Evolutionary conservation across 192 early-diverging fungal species (phyloP).

Genomic region (Chytriomyces sp.): DNA sequence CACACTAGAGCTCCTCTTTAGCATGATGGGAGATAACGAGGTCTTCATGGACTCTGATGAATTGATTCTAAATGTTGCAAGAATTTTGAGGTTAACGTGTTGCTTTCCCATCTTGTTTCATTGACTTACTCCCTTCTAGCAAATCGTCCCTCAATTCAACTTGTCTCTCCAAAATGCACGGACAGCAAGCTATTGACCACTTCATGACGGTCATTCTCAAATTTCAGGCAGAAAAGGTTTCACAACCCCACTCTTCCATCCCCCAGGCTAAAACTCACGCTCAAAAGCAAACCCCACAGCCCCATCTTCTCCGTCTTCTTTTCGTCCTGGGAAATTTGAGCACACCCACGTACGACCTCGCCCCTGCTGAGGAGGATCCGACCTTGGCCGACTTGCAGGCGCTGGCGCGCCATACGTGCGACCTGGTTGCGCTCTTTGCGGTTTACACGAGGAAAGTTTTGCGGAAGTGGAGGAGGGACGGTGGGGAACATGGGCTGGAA

Average conservation of each 20-base stretch:
- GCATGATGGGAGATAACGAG: background rate
- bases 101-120: background rate
- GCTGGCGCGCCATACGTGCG: background rate
- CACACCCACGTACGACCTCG: background rate
- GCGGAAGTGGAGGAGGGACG: background rate
- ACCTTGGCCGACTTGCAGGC: background rate
- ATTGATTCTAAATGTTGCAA: conserved; percentile 36
- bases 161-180: conserved; percentile 25
- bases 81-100: conserved; percentile 38
- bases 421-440: conserved; percentile 44
- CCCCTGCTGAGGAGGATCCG: background rate
- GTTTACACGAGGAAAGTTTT: conserved; percentile 34
- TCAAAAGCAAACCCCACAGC: conserved; percentile 32
- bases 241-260: conserved; percentile 2
- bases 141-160: conserved; percentile 36
- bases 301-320: conserved; percentile 39
- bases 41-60: conserved; percentile 31
- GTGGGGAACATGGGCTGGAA: background rate
- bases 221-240: conserved; percentile 42
- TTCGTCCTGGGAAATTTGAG: conserved; percentile 52
- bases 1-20: background rate
- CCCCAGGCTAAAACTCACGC: too few relatives aligned
- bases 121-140: conserved; percentile 7
- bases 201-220: conserved; percentile 30
- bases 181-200: background rate